These are phyloP conservation scores for Salix brachista DNA, from an alignment of 345 rosid species.

Conservation along the genomic window DNA sequence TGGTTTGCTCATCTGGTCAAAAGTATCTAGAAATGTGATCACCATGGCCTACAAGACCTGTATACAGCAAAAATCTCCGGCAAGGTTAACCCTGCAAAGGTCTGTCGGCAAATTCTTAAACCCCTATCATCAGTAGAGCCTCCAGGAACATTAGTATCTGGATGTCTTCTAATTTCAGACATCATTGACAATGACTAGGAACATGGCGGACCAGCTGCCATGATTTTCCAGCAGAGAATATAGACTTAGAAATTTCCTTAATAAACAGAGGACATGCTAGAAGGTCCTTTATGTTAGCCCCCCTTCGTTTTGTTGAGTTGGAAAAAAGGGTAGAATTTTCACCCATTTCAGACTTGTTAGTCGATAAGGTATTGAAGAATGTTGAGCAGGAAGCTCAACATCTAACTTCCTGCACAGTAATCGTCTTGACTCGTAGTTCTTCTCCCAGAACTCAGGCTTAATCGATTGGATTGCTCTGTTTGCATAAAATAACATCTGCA, in stretches of 20 bases:
- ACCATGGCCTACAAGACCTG: constrained; percentile 74
- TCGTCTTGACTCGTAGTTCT: constrained; percentile 64
- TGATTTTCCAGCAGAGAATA: constrained; percentile 96
- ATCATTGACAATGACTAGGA: constrained; percentile 36
- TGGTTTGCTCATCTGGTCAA: constrained; percentile 38
- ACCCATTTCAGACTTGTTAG: constrained; percentile 41
- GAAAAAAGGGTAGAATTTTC: constrained; percentile 41
- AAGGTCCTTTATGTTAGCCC: constrained; percentile 37
- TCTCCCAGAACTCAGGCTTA: constrained; percentile 91
- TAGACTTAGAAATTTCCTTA: constrained; percentile 66
- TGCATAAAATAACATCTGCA: constrained; percentile 79
- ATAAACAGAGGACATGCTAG: constrained; percentile 68
- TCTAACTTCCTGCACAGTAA: constrained; percentile 35
- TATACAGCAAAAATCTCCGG: constrained; percentile 71
- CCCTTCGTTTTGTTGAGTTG: constrained; percentile 35
- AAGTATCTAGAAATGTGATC: constrained; percentile 61
- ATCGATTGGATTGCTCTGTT: constrained; percentile 56
- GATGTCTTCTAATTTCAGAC: constrained; percentile 31
- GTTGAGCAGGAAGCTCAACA: constrained; percentile 22
- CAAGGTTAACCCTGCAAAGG: constrained; percentile 58
- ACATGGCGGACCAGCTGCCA: constrained; percentile 76
- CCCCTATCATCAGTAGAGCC: constrained; percentile 21
- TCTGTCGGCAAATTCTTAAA: constrained; percentile 18
- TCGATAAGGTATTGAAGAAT: constrained; percentile 21
- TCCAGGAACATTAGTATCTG: constrained; percentile 29